These are phyloP conservation scores for Ceratorhiza oryzae-sativae DNA, from an alignment of 1,284 basidiomycete species.

Conservation along the genomic window DNA sequence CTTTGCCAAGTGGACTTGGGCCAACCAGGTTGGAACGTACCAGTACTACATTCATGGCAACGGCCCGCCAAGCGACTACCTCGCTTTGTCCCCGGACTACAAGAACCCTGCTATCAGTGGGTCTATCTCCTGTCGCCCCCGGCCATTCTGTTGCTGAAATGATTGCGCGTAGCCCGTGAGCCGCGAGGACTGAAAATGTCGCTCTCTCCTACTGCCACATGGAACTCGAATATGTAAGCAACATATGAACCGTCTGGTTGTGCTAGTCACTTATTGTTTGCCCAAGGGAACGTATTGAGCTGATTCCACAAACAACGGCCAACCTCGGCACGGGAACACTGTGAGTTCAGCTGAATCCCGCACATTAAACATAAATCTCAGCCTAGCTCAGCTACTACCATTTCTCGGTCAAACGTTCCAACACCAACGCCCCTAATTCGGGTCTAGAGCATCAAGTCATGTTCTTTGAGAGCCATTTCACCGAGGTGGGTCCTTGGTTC, in stretches of 20 bases:
- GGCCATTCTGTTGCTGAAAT: background rate
- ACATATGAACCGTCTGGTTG: background rate
- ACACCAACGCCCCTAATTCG: slow-evolving; percentile 61
- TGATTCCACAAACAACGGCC: slow-evolving; percentile 65
- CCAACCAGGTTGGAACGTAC: slow-evolving; percentile 38
- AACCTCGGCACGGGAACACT: slow-evolving; percentile 66
- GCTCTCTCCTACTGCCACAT: slow-evolving; percentile 49
- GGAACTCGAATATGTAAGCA: slow-evolving; percentile 34
- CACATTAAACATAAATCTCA: no score
- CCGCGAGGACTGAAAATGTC: slow-evolving; percentile 62
- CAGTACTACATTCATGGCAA: slow-evolving; percentile 65
- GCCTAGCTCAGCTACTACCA: slow-evolving; percentile 57
- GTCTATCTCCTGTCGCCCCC: background rate
- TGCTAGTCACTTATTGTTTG: background rate
- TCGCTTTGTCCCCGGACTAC: slow-evolving; percentile 60
- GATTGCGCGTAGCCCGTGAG: slow-evolving; percentile 51
- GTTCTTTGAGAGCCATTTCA: slow-evolving; percentile 73
- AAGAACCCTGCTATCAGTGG: slow-evolving; percentile 66
- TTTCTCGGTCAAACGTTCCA: slow-evolving; percentile 62
- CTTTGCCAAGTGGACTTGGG: slow-evolving; percentile 59
- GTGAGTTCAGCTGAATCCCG: no score
- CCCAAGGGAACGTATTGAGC: slow-evolving; percentile 49
- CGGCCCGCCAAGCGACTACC: slow-evolving; percentile 57
- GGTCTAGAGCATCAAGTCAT: slow-evolving; percentile 63
- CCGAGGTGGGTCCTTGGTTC: slow-evolving; percentile 54